Evolutionary conservation across 345 rosid species (phyloP).

Genomic region (Eucalyptus fibrosa): DNA sequence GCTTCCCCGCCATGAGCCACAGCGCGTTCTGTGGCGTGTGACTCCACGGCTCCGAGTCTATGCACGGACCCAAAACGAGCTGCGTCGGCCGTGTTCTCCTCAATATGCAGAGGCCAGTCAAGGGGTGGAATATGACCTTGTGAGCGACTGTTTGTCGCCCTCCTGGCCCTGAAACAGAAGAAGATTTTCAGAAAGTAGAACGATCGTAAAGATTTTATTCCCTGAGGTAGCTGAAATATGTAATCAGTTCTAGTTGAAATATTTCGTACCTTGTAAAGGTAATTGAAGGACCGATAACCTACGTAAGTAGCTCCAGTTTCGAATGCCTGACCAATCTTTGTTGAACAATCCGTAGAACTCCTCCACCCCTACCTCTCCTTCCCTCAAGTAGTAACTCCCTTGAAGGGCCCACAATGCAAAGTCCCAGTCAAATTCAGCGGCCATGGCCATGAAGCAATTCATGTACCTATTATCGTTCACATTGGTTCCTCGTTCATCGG

Average conservation of each 20-base stretch:
- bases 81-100: background rate
- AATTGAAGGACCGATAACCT: conserved; percentile 40
- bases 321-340: conserved; percentile 42
- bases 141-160: background rate
- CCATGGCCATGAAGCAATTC: conserved; percentile 50
- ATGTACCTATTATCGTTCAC: conserved; percentile 46
- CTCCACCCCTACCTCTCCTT: conserved; percentile 41
- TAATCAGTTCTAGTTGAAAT: background rate
- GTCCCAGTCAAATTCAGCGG: conserved; percentile 67
- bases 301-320: conserved; percentile 40
- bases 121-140: conserved; percentile 8
- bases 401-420: conserved; percentile 73
- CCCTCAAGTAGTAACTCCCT: conserved; percentile 73
- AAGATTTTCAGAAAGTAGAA: background rate
- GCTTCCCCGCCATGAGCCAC: background rate
- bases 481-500: conserved; percentile 42
- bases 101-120: conserved; percentile 1
- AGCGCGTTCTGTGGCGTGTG: background rate
- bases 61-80: conserved; percentile 2
- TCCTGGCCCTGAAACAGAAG: conserved; percentile 1
- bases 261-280: conserved; percentile 3
- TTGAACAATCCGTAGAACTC: conserved; percentile 58
- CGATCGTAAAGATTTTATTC: background rate
- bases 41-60: background rate
- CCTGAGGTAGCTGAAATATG: too few species aligned